A percentile compares a stretch with the other conserved stretches of the same genome.
These are phyloP conservation scores for Penicillium corylophilum DNA, from an alignment of 2,329 filamentous ascomycete genomes.

Conservation along the genomic window DNA sequence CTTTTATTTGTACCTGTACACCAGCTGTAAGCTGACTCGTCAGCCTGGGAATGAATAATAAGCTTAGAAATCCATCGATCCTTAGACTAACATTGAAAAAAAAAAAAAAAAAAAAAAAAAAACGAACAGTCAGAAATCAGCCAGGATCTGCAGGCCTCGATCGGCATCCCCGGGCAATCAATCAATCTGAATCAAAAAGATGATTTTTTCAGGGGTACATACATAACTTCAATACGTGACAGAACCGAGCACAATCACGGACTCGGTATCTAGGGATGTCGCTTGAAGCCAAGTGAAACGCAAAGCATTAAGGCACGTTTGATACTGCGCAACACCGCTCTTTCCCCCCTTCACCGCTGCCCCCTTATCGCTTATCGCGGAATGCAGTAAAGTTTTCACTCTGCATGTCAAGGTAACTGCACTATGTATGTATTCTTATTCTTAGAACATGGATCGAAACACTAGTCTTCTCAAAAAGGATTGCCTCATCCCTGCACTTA, in stretches of 20 bases:
- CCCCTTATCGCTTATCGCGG: conserved; percentile 21
- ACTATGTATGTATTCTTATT: not conserved
- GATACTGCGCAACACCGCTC: conserved; percentile 1
- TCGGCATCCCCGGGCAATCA: not conserved
- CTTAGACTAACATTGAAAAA: not conserved
- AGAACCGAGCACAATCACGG: not conserved
- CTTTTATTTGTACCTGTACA: not conserved
- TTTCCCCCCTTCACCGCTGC: conserved; percentile 4
- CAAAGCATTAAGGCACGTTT: not conserved
- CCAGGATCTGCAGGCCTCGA: conserved; percentile 3
- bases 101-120: not conserved
- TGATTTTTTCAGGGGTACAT: conserved; percentile 3
- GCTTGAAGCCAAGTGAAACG: not conserved
- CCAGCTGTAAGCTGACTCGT: not conserved
- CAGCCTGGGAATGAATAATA: not conserved
- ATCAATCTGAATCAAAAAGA: not conserved
- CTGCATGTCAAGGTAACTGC: not conserved
- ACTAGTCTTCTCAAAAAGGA: too few species aligned
- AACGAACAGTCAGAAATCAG: not conserved
- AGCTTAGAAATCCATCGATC: not conserved
- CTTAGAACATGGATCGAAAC: not conserved
- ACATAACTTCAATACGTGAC: not conserved
- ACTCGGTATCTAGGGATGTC: not conserved
- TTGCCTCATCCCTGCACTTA: not conserved
- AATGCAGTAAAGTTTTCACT: conserved; percentile 5